phyloP scores from a whole-genome alignment of 768 basidiomycete species.

The Leccinum broughii region DNA sequence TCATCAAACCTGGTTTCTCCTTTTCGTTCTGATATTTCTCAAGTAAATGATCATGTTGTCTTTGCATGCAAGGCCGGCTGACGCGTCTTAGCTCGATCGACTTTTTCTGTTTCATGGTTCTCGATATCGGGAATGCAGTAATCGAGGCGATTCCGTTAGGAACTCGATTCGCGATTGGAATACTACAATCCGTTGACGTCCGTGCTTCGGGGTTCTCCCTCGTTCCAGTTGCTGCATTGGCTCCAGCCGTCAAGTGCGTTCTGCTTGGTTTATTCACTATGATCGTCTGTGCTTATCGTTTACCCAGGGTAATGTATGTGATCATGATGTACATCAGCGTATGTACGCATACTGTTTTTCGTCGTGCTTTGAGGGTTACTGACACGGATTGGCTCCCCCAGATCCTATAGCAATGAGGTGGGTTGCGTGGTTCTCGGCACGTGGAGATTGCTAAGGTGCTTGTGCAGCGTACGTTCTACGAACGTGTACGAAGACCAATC shows the following conservation, averaged over 20 bases:
- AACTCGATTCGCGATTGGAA: conserved; percentile 66
- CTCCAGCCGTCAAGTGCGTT: conserved; percentile 86
- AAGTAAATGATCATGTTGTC: conserved; percentile 46
- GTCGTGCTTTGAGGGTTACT: neutral
- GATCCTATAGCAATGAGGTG: conserved; percentile 84
- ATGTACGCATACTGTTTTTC: conserved; percentile 49
- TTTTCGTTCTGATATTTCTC: conserved; percentile 63
- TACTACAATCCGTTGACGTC: conserved; percentile 80
- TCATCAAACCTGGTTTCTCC: conserved; percentile 91
- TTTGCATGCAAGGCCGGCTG: neutral
- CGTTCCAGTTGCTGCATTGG: conserved; percentile 70
- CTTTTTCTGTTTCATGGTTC: conserved; percentile 86
- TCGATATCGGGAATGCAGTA: conserved; percentile 79
- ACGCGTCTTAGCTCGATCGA: conserved; percentile 59
- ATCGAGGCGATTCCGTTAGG: conserved; percentile 71
- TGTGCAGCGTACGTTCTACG: conserved; percentile 77
- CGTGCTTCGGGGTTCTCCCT: conserved; percentile 86
- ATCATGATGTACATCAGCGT: conserved; percentile 94
- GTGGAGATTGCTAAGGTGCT: neutral
- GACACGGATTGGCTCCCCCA: conserved; percentile 25
- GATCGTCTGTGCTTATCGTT: conserved; percentile 1
- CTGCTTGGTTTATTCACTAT: neutral
- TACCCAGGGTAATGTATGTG: conserved; percentile 72
- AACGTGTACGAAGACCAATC: conserved; percentile 95
- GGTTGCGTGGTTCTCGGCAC: conserved; percentile 1